These are phyloP conservation scores for Neurospora sp. DNA, from an alignment of 495 filamentous ascomycete genomes.

Conservation along the genomic window DNA sequence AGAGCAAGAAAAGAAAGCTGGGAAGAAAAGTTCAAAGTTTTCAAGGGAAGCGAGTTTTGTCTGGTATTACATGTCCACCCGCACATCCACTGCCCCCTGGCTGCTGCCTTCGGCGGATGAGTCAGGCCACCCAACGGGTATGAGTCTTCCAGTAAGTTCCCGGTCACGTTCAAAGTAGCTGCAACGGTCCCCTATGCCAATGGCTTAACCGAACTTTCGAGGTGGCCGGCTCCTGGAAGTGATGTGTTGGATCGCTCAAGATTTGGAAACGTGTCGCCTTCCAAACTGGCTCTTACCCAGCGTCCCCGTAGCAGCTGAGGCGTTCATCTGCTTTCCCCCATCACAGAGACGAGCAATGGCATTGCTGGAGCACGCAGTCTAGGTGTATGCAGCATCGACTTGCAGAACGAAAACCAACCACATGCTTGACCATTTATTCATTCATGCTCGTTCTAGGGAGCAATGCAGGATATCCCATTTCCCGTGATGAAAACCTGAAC, in stretches of 20 bases:
- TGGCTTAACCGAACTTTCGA: neutral
- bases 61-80: neutral
- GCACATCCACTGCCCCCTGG: neutral
- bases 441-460: conserved; percentile 32
- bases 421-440: conserved; percentile 28
- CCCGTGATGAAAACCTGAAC: conserved; percentile 44
- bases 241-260: neutral
- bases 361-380: neutral
- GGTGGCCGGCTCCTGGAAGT: neutral
- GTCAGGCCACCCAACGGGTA: neutral
- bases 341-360: neutral
- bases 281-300: neutral
- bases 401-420: conserved; percentile 10
- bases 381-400: neutral
- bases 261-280: neutral
- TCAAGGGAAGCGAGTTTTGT: neutral
- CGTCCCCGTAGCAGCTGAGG: neutral
- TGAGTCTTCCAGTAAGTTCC: neutral
- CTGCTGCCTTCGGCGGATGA: neutral
- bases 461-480: conserved; percentile 42
- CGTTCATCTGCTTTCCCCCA: neutral
- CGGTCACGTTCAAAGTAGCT: neutral
- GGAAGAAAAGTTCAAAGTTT: neutral
- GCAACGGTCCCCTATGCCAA: neutral
- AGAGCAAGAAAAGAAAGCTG: neutral